Percentiles rank a stretch among this genome's conserved stretches.
These are phyloP conservation scores for Podospora comata DNA, from an alignment of 495 filamentous ascomycete species.

Conservation along the genomic window DNA sequence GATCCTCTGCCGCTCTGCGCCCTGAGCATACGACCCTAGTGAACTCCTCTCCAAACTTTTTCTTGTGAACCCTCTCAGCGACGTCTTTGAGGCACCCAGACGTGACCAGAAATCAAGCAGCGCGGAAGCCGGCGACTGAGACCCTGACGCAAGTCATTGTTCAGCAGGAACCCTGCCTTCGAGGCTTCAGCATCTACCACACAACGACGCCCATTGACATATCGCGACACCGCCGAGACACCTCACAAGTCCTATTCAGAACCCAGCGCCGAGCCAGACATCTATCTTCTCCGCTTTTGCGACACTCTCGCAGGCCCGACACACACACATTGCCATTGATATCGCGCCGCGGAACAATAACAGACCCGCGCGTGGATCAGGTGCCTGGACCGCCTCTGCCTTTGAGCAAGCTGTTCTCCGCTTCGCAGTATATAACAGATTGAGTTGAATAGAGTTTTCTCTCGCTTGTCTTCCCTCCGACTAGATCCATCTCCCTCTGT, in stretches of 20 bases:
- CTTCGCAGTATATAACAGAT: not conserved
- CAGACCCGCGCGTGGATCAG: not conserved
- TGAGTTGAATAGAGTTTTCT: not conserved
- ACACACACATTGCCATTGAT: not conserved
- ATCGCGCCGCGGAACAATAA: not conserved
- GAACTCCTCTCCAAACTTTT: not conserved
- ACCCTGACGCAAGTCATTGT: constrained; percentile 12
- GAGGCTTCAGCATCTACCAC: constrained; percentile 15
- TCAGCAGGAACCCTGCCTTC: constrained; percentile 7
- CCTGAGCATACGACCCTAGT: not conserved
- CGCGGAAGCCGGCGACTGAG: constrained; percentile 14
- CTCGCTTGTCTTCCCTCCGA: not conserved
- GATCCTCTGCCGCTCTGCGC: not conserved
- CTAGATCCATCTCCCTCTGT: not conserved
- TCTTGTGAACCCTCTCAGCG: not conserved
- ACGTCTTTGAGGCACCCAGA: not conserved
- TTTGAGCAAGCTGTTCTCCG: not conserved
- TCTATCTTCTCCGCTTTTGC: constrained; percentile 1
- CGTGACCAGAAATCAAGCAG: constrained; percentile 13
- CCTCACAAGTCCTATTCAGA: not conserved
- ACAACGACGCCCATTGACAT: constrained; percentile 10
- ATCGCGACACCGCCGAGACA: constrained; percentile 9
- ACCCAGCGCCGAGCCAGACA: not conserved
- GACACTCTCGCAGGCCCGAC: not conserved
- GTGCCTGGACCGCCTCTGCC: not conserved